phyloP scores from a whole-genome alignment of 768 basidiomycete genomes.

The Trametes punicea region DNA sequence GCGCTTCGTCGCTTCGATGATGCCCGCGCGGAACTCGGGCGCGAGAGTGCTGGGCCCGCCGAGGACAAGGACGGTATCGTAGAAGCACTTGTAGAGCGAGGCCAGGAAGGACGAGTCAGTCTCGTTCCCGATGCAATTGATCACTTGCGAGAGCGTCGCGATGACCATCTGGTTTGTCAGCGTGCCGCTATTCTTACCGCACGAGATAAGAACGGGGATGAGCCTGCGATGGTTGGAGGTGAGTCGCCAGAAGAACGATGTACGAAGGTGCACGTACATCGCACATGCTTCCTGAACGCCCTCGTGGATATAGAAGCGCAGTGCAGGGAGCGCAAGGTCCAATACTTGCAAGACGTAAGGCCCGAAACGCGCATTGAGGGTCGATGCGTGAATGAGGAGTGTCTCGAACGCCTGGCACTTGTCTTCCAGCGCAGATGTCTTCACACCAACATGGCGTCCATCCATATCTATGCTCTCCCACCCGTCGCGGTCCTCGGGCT shows the following conservation, averaged over 20 bases:
- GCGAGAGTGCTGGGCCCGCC: slow-evolving; percentile 53
- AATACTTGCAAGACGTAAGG: slow-evolving; percentile 71
- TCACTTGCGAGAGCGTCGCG: slow-evolving; percentile 63
- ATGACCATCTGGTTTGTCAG: slow-evolving; percentile 67
- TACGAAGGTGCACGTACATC: slow-evolving; percentile 44
- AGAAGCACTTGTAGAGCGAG: slow-evolving; percentile 70
- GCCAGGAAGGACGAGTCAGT: slow-evolving; percentile 74
- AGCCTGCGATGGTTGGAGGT: slow-evolving; percentile 41
- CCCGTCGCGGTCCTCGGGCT: slow-evolving; percentile 59
- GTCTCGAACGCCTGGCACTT: slow-evolving; percentile 88
- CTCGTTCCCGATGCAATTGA: slow-evolving; percentile 62
- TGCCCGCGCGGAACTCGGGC: slow-evolving; percentile 47
- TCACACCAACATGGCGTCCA: slow-evolving; percentile 72
- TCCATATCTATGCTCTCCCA: slow-evolving; percentile 80
- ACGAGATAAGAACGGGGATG: slow-evolving; percentile 64
- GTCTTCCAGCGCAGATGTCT: slow-evolving; percentile 79
- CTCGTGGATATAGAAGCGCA: slow-evolving; percentile 81
- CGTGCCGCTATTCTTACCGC: slow-evolving; percentile 62
- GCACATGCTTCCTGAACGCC: slow-evolving; percentile 78
- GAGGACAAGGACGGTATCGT: slow-evolving; percentile 57
- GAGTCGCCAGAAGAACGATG: neutral
- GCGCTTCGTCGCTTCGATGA: slow-evolving; percentile 68
- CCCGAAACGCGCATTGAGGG: slow-evolving; percentile 61
- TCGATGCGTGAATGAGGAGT: slow-evolving; percentile 75
- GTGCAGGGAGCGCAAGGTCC: slow-evolving; percentile 65